Evolutionary conservation across 2,329 filamentous ascomycete genomes (phyloP).

Genomic region (Calonectria multiphialidica): DNA sequence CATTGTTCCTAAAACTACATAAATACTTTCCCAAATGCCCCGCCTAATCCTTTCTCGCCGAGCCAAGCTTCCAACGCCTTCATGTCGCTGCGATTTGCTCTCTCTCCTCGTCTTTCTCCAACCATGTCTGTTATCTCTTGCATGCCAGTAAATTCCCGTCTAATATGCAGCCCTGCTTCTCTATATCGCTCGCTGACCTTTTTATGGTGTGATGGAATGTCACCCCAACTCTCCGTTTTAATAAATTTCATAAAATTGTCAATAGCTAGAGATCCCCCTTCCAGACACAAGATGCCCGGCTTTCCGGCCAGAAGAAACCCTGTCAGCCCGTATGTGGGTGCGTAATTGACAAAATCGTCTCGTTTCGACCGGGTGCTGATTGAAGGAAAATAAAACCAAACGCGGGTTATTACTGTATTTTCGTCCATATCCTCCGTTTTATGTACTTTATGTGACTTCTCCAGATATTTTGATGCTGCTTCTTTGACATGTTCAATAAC

Average conservation of each 20-base stretch:
- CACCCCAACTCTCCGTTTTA: slow-evolving; percentile 73
- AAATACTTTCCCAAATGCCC: slow-evolving; percentile 41
- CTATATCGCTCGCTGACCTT: slow-evolving; percentile 70
- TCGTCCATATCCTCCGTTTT: background rate
- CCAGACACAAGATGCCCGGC: slow-evolving; percentile 66
- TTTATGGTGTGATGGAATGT: slow-evolving; percentile 72
- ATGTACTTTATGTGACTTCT: slow-evolving; percentile 28
- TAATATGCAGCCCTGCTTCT: slow-evolving; percentile 48
- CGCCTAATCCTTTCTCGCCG: slow-evolving; percentile 45
- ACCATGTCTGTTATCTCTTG: slow-evolving; percentile 65
- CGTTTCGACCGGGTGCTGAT: slow-evolving; percentile 70
- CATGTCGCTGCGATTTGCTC: slow-evolving; percentile 66
- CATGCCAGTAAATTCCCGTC: slow-evolving; percentile 66
- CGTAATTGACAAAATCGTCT: slow-evolving; percentile 67
- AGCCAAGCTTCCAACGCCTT: slow-evolving; percentile 64
- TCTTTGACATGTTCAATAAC: slow-evolving; percentile 59
- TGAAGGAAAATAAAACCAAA: slow-evolving; percentile 75
- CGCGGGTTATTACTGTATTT: slow-evolving; percentile 56
- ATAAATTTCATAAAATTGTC: slow-evolving; percentile 74
- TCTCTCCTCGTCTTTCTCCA: slow-evolving; percentile 60
- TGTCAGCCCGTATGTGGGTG: slow-evolving; percentile 64
- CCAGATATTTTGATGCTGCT: slow-evolving; percentile 46
- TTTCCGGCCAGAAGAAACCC: slow-evolving; percentile 73
- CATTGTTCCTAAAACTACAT: slow-evolving; percentile 26
- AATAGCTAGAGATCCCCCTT: slow-evolving; percentile 59